These are phyloP conservation scores for Blepharisma japonicum DNA, from an alignment of 73 alveolate species.

Conservation along the genomic window DNA sequence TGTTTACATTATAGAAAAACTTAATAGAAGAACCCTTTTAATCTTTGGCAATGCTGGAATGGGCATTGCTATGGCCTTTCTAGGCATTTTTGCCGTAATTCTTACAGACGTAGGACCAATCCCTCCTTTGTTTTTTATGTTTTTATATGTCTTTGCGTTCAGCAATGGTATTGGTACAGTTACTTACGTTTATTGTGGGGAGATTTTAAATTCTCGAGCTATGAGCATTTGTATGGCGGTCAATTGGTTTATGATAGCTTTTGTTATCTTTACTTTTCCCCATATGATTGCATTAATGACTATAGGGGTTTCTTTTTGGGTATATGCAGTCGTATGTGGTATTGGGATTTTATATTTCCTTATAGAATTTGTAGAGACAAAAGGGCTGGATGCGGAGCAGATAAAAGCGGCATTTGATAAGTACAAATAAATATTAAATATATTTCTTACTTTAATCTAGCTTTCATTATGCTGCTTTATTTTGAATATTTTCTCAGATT, in stretches of 20 bases:
- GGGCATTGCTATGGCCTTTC: background rate
- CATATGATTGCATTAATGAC: background rate
- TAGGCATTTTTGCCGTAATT: background rate
- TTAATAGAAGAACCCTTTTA: background rate
- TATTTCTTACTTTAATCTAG: no score
- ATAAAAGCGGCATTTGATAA: background rate
- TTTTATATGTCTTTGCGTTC: background rate
- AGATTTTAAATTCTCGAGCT: background rate
- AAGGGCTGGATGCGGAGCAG: constrained; percentile 20
- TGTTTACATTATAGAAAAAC: background rate
- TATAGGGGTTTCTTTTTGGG: background rate
- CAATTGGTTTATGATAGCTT: background rate
- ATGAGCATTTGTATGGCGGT: constrained; percentile 1
- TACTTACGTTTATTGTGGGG: constrained; percentile 1
- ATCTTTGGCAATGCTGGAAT: background rate
- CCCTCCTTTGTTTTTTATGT: constrained; percentile 3
- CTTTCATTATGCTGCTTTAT: no score
- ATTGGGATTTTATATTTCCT: background rate
- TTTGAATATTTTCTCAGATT: no score
- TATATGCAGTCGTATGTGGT: background rate
- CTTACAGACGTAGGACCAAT: background rate
- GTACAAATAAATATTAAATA: no score
- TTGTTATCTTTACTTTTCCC: constrained; percentile 7
- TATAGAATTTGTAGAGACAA: constrained; percentile 13
- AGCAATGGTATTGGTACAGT: background rate